These are phyloP conservation scores for Grosmannia penicillata DNA, from an alignment of 2,329 filamentous ascomycete species.

Conservation along the genomic window DNA sequence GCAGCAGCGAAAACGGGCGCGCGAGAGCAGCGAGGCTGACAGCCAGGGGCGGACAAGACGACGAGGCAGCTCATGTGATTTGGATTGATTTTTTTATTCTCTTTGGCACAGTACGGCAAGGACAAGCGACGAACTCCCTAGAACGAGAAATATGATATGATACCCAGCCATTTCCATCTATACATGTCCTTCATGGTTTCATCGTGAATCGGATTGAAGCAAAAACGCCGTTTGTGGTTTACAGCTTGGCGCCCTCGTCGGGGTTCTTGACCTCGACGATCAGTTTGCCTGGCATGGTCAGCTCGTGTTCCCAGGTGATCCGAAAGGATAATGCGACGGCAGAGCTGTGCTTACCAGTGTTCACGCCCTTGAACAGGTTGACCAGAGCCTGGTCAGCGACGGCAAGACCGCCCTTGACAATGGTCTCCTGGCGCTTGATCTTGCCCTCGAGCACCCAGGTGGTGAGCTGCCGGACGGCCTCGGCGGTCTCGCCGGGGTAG, in stretches of 20 bases:
- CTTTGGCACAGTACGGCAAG: too few species aligned
- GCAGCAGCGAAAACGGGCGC: slow-evolving; percentile 8
- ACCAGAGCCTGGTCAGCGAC: slow-evolving; percentile 48
- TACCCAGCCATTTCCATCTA: neutral
- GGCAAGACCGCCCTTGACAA: slow-evolving; percentile 53
- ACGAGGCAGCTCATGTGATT: neutral
- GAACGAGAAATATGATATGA: neutral
- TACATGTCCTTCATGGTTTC: too few species aligned
- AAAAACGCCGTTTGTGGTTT: neutral
- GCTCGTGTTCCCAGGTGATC: too few species aligned
- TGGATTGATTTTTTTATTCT: too few species aligned
- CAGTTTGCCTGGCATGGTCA: slow-evolving; percentile 8
- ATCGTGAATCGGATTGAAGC: too few species aligned
- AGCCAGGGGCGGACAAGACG: too few species aligned
- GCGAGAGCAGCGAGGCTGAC: neutral
- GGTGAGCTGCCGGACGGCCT: slow-evolving; percentile 44
- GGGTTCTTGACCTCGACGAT: slow-evolving; percentile 13
- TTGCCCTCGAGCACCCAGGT: slow-evolving; percentile 59
- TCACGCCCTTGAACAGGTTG: slow-evolving; percentile 51
- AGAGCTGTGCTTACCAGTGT: slow-evolving; percentile 37
- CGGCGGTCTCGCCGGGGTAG: slow-evolving; percentile 39
- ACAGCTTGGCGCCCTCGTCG: slow-evolving; percentile 10
- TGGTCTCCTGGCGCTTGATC: slow-evolving; percentile 55
- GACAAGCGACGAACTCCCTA: too few species aligned
- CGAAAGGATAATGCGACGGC: neutral